Evolutionary conservation across 495 filamentous ascomycete species (phyloP), one percentile per base, ranked within the genome.

Genomic region (Neurospora sp.): DNA sequence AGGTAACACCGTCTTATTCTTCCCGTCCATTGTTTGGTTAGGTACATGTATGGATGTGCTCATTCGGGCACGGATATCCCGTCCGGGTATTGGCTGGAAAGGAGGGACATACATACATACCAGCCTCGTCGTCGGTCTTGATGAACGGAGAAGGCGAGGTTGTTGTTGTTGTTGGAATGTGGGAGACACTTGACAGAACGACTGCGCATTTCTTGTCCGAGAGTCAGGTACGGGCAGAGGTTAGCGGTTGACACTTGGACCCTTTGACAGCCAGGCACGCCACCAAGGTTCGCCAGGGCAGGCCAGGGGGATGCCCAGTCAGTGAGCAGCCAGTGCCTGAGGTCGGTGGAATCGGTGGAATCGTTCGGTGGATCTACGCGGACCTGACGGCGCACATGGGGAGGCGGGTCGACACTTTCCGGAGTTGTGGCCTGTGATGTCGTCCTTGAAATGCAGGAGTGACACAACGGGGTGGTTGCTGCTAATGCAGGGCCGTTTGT

Each of bases 131-230:
- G 77, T 37, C 35, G 35, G 35, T 78, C 76, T 48, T 78, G 76
- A 70, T 80, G 76, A 39, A 78, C 75, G 6, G 76, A 75, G 71
- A 80, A 80, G 59, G 38, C 75, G 22, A 76, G 71, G 37, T 77
- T 76, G 69, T 76, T 75, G 72, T 74, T 76, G 69, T 77, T 75
- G 72, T 74, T 76, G 73, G 79, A 78, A 78, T 78, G 74, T 65
- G 78, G 73, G 69, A 79, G 78, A 73, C 75, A 69, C 74, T 81
- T 83, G 61, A 79, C 69, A 42, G 82, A 73, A 69, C 78, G 78
- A 77, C 80, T 84, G 78, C 80, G 77, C 82, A 84, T 84, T 76
- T 81, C 80, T 81, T 71, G 68, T 39, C 16, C 17, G 35, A 10
- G n/a, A 44, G 35, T 69, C 37, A 69, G 68, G 35, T 65, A 65